These are phyloP conservation scores for Ceratobasidium sp. DNA, from an alignment of 1,284 basidiomycete species.

Conservation along the genomic window DNA sequence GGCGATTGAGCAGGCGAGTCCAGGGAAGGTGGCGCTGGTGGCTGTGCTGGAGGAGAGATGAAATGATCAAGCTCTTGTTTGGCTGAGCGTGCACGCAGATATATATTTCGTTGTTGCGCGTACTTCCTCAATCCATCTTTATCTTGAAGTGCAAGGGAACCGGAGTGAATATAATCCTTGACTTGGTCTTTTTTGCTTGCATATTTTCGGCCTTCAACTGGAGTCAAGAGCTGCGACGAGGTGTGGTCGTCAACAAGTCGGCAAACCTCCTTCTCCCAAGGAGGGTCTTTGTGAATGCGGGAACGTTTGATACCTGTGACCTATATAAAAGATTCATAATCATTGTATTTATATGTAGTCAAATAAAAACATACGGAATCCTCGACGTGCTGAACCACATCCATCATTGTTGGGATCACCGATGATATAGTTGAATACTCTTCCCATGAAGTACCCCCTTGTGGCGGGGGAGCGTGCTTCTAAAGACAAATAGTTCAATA, in stretches of 20 bases:
- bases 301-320: background rate
- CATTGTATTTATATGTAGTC: no score
- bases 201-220: background rate
- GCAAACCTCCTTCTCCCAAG: background rate
- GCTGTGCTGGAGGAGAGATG: background rate
- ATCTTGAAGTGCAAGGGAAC: background rate
- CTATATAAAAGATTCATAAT: background rate
- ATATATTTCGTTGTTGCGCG: background rate
- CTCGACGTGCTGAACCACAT: background rate
- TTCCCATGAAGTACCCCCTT: background rate
- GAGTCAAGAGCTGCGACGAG: background rate
- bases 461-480: background rate
- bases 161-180: slow-evolving; percentile 1
- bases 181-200: background rate
- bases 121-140: background rate
- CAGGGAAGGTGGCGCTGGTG: background rate
- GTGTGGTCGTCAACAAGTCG: background rate
- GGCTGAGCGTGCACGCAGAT: background rate
- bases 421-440: background rate
- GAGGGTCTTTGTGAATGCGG: slow-evolving; percentile 6
- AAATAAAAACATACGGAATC: background rate
- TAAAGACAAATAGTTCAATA: no score
- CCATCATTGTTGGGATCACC: background rate
- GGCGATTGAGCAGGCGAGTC: no score
- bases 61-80: slow-evolving; percentile 2